Percentiles rank a stretch among this genome's conserved stretches.
Conservation (phyloP, 2,329 filamentous ascomycete genomes). For the Aspergillus versicolor region DNA sequence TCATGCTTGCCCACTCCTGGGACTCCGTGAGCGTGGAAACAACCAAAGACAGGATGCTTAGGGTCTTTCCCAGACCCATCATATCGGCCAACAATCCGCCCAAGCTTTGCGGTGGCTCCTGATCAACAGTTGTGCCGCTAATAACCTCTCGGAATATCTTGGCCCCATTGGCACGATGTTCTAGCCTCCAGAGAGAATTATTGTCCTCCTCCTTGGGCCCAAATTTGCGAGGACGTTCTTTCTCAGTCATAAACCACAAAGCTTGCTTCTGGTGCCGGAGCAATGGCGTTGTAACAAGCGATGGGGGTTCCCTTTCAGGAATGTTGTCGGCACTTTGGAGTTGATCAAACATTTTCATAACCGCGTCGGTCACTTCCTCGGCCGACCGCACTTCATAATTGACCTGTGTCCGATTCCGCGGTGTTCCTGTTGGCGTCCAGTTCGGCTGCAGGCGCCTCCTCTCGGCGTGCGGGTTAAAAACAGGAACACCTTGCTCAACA, state of each 20-base stretch:
- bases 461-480: constrained; percentile 73
- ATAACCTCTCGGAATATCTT: constrained; percentile 79
- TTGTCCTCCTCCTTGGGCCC: constrained; percentile 60
- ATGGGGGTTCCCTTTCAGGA: constrained; percentile 67
- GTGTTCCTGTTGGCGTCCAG: constrained; percentile 21
- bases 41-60: constrained; percentile 81
- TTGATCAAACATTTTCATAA: constrained; percentile 83
- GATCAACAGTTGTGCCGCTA: constrained; percentile 64
- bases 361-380: constrained; percentile 83
- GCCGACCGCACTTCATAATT: constrained; percentile 61
- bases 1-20: constrained; percentile 57
- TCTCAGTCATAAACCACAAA: constrained; percentile 77
- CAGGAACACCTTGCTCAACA: constrained; percentile 66
- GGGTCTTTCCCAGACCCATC: constrained; percentile 85
- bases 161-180: constrained; percentile 56
- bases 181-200: constrained; percentile 75
- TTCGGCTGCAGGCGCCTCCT: constrained; percentile 44
- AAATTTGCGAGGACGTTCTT: constrained; percentile 66
- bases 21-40: constrained; percentile 65
- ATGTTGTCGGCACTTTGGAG: constrained; percentile 74
- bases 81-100: constrained; percentile 79
- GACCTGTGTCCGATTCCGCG: constrained; percentile 25
- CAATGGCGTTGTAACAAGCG: constrained; percentile 64
- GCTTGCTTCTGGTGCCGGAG: constrained; percentile 89
- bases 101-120: constrained; percentile 64